Conservation (phyloP, 1,139 yeast genomes). For the Pichiaceae sp. region DNA sequence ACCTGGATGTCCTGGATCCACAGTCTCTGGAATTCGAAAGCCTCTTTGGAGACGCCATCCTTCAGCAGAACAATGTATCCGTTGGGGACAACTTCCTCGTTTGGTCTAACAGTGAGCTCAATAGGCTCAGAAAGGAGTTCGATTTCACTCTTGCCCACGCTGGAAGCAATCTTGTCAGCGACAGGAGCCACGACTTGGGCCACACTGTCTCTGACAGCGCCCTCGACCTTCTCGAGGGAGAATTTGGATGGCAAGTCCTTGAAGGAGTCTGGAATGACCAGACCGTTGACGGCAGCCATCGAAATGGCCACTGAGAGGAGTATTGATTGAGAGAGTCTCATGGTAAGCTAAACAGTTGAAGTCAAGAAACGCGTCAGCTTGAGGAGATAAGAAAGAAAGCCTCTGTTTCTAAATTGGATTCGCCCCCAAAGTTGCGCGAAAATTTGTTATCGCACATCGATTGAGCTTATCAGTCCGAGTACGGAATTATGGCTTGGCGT, state of each 20-base stretch:
- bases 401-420: background rate
- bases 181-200: conserved; percentile 2
- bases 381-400: too few species aligned
- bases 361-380: too few species aligned
- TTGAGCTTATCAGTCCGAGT: too few species aligned
- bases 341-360: too few species aligned
- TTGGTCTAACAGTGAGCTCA: conserved; percentile 29
- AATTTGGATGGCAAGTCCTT: conserved; percentile 37
- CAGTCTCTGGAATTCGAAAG: conserved; percentile 52
- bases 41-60: conserved; percentile 42
- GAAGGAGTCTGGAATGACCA: conserved; percentile 49
- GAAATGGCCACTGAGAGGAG: conserved; percentile 35
- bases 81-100: conserved; percentile 56
- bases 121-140: conserved; percentile 26
- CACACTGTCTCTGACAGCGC: conserved; percentile 8
- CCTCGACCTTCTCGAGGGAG: conserved; percentile 14
- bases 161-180: conserved; percentile 6
- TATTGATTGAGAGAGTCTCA: conserved; percentile 42
- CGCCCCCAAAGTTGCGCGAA: background rate
- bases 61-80: conserved; percentile 76
- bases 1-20: conserved; percentile 47
- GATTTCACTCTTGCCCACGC: conserved; percentile 8
- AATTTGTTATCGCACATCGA: too few species aligned
- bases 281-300: conserved; percentile 54
- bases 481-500: background rate